Evolutionary conservation across 805 yeast genomes (phyloP), one percentile per base, ranked within the genome.

Genomic region (Monosporozyma aquatica): DNA sequence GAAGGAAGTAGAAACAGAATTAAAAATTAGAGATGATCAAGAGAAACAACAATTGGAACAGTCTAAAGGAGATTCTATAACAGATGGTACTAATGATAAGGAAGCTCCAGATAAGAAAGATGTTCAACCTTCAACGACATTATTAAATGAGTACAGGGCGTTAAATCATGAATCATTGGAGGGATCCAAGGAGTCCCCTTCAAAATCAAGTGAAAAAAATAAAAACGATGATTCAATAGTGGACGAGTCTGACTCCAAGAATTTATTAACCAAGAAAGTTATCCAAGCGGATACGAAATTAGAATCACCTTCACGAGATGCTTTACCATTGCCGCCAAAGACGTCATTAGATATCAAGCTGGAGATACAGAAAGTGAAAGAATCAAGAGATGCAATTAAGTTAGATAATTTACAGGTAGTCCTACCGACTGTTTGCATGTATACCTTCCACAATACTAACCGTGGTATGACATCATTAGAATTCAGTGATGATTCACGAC

Each of bases 381-480:
- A 90, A 61, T 77, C 90, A 7, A 71, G 95, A 46, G 75, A 84
- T 26, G 76, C 81, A 48, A 78, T 90, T 45, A 74, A 70, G 50
- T 60, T 90, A 40, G 84, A 78, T 20, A 70, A 80, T 5, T 64
- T 75, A 25, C 95, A 84, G 43, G 82, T 94, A 4, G 70, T 87
- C 18, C 75, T 90, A 21, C 98, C 98, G 18, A 83, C 95, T 43
- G 95, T 90, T 27, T 92, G 97, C 64, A 86, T 90, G 95, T 92
- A 92, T 68, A 90, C 97, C 1, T 89, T 92, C 67, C 98, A 92
- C 69, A 92, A 92, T 64, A 85, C 97, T 9, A 82, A 86, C 58
- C 82, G 82, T 50, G 94, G 84, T 47, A 68, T 92, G 72, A 84
- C 94, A n/a, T 77, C 87, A 39, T 59, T 90, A 37, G 84, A 80